These are phyloP conservation scores for Trichoderma cornu-damae DNA, from an alignment of 2,329 filamentous ascomycete species.

Conservation along the genomic window DNA sequence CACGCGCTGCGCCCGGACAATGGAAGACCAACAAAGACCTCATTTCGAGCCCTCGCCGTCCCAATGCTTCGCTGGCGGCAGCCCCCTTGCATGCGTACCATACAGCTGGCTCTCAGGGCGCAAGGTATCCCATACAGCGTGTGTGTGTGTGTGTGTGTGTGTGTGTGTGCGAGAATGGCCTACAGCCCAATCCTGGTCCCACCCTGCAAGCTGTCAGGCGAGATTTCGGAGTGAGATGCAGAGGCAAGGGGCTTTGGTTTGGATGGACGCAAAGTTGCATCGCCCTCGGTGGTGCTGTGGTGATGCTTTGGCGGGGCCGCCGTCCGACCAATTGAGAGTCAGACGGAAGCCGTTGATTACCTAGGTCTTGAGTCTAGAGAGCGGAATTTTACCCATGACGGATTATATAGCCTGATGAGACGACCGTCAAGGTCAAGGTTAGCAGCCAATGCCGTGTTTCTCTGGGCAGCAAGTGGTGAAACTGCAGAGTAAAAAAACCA, in stretches of 20 bases:
- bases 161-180: not conserved
- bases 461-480: not conserved
- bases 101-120: not conserved
- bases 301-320: not conserved
- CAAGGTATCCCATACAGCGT: not conserved
- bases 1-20: not conserved
- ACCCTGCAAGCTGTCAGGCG: conserved; percentile 5
- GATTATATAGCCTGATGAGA: too few species aligned
- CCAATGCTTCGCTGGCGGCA: not conserved
- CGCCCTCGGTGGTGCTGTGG: not conserved
- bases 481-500: not conserved
- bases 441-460: not conserved
- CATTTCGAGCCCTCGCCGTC: not conserved
- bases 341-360: too few species aligned
- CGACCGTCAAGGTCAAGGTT: too few species aligned
- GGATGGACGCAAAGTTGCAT: not conserved
- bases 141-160: too few species aligned
- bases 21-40: not conserved
- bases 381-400: too few species aligned
- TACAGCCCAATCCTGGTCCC: not conserved
- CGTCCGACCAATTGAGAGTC: not conserved
- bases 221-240: conserved; percentile 13
- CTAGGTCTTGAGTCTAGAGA: not conserved
- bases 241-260: not conserved
- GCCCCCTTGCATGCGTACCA: conserved; percentile 4